These are phyloP conservation scores for Cornus kousa DNA, from an alignment of 148 eudicot species.

Conservation along the genomic window DNA sequence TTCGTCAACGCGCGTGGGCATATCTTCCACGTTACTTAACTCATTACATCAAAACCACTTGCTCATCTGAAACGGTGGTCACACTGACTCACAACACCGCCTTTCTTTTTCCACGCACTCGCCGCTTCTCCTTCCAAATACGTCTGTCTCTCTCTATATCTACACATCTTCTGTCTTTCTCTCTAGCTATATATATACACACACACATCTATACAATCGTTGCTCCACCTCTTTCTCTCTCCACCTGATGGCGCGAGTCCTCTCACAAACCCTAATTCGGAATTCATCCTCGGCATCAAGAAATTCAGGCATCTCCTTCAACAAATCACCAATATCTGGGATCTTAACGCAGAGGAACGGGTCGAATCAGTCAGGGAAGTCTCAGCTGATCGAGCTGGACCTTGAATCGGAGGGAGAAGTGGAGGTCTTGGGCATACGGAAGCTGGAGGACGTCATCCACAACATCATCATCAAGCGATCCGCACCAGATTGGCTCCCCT, in stretches of 20 bases:
- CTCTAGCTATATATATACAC: neutral
- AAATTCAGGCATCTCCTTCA: constrained; percentile 7
- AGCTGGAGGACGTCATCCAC: constrained; percentile 66
- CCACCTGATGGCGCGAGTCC: constrained; percentile 41
- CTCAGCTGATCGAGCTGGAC: constrained; percentile 59
- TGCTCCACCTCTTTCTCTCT: neutral
- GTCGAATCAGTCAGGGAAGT: constrained; percentile 28
- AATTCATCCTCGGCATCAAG: constrained; percentile 7
- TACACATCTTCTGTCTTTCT: no score
- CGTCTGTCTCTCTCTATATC: no score
- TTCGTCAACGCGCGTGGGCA: neutral
- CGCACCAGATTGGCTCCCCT: constrained; percentile 92
- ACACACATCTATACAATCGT: neutral
- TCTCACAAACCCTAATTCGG: constrained; percentile 41
- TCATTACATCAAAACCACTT: neutral
- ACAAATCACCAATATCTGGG: neutral
- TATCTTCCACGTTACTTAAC: neutral
- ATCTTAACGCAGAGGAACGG: constrained; percentile 26
- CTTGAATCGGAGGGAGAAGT: constrained; percentile 26
- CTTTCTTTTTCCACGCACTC: neutral
- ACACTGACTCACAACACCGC: no score
- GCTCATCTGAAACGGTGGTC: no score
- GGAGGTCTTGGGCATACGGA: constrained; percentile 25
- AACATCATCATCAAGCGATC: constrained; percentile 62
- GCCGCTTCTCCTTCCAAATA: neutral